Evolutionary conservation across 2,329 filamentous ascomycete species (phyloP).

Genomic region (Epichloe sibirici): DNA sequence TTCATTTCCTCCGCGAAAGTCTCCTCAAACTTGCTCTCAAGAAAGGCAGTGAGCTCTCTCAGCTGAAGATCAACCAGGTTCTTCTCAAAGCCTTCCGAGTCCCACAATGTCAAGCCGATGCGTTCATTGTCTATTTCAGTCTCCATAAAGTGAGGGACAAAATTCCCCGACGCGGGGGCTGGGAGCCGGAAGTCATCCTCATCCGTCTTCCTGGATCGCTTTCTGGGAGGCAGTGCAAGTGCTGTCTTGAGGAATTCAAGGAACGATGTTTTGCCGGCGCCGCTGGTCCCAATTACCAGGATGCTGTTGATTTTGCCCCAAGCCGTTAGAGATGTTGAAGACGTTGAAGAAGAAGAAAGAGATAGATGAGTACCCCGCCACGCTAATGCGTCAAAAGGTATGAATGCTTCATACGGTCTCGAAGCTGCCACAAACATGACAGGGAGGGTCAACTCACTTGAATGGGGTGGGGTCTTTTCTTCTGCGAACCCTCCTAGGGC

Average conservation of each 20-base stretch:
- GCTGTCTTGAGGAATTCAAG: slow-evolving; percentile 88
- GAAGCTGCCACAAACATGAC: background rate
- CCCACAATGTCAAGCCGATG: slow-evolving; percentile 88
- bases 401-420: background rate
- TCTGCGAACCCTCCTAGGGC: slow-evolving; percentile 78
- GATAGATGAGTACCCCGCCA: background rate
- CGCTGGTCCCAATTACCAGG: slow-evolving; percentile 76
- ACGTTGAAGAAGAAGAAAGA: background rate
- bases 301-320: slow-evolving; percentile 43
- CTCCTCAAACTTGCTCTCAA: slow-evolving; percentile 97
- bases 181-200: slow-evolving; percentile 46
- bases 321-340: slow-evolving; percentile 5
- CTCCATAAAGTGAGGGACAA: slow-evolving; percentile 82
- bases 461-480: slow-evolving; percentile 96
- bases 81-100: slow-evolving; percentile 90
- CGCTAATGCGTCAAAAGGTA: background rate
- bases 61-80: slow-evolving; percentile 90
- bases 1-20: slow-evolving; percentile 97
- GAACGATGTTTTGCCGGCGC: slow-evolving; percentile 90
- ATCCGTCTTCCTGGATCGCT: slow-evolving; percentile 46
- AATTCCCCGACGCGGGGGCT: slow-evolving; percentile 50
- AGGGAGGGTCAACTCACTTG: slow-evolving; percentile 60
- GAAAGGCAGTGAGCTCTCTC: slow-evolving; percentile 78
- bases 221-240: slow-evolving; percentile 70
- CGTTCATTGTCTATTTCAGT: slow-evolving; percentile 89